These are phyloP conservation scores for Melanomma pulvis-pyrius DNA, from an alignment of 495 filamentous ascomycete species.

Conservation along the genomic window DNA sequence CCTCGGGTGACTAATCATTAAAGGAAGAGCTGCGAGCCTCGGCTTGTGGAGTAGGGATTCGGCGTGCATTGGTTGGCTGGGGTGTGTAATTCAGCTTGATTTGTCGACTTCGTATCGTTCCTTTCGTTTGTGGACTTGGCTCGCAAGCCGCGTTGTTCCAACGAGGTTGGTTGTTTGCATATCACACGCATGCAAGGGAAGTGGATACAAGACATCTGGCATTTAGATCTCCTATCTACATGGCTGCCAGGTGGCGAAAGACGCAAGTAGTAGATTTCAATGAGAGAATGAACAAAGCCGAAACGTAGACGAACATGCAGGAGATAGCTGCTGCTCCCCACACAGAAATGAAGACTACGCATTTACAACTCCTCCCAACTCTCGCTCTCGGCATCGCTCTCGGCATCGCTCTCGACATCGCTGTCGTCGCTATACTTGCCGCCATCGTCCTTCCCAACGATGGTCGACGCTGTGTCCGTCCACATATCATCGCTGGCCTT, in stretches of 20 bases:
- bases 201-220: too few relatives aligned
- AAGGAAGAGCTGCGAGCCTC: not conserved
- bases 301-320: not conserved
- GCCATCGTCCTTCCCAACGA: conserved; percentile 8
- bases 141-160: too few relatives aligned
- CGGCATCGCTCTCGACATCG: conserved; percentile 1
- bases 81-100: too few relatives aligned
- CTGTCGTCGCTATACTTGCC: not conserved
- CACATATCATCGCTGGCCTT: conserved; percentile 14
- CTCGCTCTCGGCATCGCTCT: not conserved
- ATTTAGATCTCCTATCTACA: too few relatives aligned
- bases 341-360: too few relatives aligned
- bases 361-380: conserved; percentile 12
- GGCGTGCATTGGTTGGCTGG: too few relatives aligned
- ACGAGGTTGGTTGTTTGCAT: too few relatives aligned
- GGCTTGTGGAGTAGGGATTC: too few relatives aligned
- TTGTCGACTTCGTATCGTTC: too few relatives aligned
- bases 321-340: not conserved
- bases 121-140: too few relatives aligned
- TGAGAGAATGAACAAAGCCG: not conserved
- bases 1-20: not conserved
- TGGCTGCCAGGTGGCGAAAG: too few relatives aligned
- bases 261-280: not conserved
- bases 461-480: conserved; percentile 26
- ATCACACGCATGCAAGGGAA: too few relatives aligned